Evolutionary conservation across 805 yeast species (phyloP), one percentile per base, ranked within the genome.

Genomic region (Pichia kluyveri): DNA sequence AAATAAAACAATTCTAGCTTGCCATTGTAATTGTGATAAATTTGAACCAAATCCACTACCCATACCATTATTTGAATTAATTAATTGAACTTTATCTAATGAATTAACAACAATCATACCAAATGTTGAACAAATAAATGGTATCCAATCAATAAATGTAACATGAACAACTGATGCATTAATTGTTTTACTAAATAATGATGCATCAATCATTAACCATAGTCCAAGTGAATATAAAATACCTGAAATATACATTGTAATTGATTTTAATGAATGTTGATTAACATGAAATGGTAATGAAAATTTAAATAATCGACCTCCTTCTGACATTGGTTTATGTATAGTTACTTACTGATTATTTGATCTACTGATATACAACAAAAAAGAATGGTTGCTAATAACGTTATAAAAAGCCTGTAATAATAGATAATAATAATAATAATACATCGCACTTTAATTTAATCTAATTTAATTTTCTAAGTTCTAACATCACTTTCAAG

Each of bases 131-230:
- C 96, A 85, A 30, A 91, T 75, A 54, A 86, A 80, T 5, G 99
- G 99, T 45, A 93, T 79, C 99, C 99, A 91, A 68, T 91, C 99
- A 39, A 87, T 83, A 60, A 91, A 86, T 5, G 91, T 81, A 30
- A 93, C 87, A 62, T 91, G 97, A 8, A 89, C 87, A 41, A 72
- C 71, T 0, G 96, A 83, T 0, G 89, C 96, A 69, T 91, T 91
- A 43, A 82, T 83, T 17, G 88, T 83, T 54, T 80, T 82, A 41
- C 95, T 84, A 66, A 79, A 91, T 36, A 93, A 75, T 2, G 95
- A 89, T 0, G 96, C 87, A 66, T 91, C 98, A 18, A 93, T 66
- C 66, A 91, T 79, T 19, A 83, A 69, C 95, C 96, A 91, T 61
- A 91, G 82, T 8, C 96, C 98, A 47, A 84, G 64, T 38, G 96